Base-by-base conservation (phyloP, 2,329 filamentous ascomycete genomes). In the Ophiobolus disseminans region DNA sequence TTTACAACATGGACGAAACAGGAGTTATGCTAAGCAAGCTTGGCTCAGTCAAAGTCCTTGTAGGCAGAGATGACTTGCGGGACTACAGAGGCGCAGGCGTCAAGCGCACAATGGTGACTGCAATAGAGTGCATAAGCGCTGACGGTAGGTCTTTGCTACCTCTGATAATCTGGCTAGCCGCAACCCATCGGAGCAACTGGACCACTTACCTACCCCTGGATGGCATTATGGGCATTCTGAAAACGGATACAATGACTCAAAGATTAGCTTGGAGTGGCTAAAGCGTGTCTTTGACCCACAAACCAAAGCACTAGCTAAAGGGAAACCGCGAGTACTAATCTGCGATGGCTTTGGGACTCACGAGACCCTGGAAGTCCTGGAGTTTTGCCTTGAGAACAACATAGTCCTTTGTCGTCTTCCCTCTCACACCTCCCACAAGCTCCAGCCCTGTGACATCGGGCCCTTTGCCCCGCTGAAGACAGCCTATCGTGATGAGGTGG, bases 211-310 rank as follows among this genome's bases (percentile, higher is more conserved):
- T 9, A 58, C 56, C 25, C 54, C 60, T 45, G 46, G 57, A 34
- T 59, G 42, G 55, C 37, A 48, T 2, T 58, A 50, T 30, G 45
- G 35, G 19, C 39, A 37, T 30, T 54, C 43, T 48, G 37, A 54
- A 13, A 48, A 28, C 45, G 40, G 58, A 36, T 65, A 62, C 45
- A 55, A 46, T 35, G 47, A 73, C 47, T 68, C 58, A 10, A 55
- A 64, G 19, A 70, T 73, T 26, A 73, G 59, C 55, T 60, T 73
- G 5, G 41, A 74, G 51, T 75, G 58, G 72, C 56, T 73, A 22
- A 66, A 57, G 52, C 57, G 43, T 47, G 53, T 75, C 3, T 74
- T 74, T 53, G 48, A 75, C 55, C 68, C 66, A 16, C 31, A 68
- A 50, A 74, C 67, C 11, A 66, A 57, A 60, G 53, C 41, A 17